Base-by-base conservation (phyloP, 1,284 basidiomycete genomes). In the Ustilago loliicola region DNA sequence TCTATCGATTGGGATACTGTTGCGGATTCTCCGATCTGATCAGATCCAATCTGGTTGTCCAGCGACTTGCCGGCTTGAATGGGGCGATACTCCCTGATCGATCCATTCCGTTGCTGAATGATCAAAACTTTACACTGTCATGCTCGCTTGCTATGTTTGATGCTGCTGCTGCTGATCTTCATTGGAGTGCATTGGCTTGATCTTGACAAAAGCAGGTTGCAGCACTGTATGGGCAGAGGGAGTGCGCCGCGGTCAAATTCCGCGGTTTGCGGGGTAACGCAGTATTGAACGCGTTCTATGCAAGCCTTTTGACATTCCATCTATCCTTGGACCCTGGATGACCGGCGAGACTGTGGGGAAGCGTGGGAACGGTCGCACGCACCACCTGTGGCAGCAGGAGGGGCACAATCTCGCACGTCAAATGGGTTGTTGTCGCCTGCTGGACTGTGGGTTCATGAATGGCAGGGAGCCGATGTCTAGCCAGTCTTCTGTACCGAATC, bases 231-330 rank as follows among this genome's bases (percentile, higher is more conserved):
- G n/a, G n/a, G n/a, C n/a, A n/a, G n/a, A n/a, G n/a, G n/a, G n/a
- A n/a, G n/a, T n/a, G n/a, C n/a, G 45, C 45, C 45, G 45, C 45
- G 45, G 45, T 13, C 19, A 47, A 4, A 9, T 47, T 47, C 45
- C 45, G 45, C 45, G 45, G 3, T 47, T 23, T 47, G 45, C 45
- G 45, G 45, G 45, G 45, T 47, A 47, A 23, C 23, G 45, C 45
- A 23, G 23, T 47, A 3, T 23, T 47, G 45, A 23, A 47, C 45
- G 23, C 17, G 45, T 47, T 47, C 11, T 47, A n/a, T 47, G 45
- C 19, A n/a, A 47, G 45, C 45, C n/a, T 47, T 11, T 47, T 47
- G 2, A n/a, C n/a, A 11, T 6, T 47, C 17, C 15, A 4, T 42
- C 15, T 21, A 42, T 21, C 40, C 40, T 42, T 34, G 32, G 32